These are phyloP conservation scores for Cytospora leucostoma DNA, from an alignment of 2,329 filamentous ascomycete species.

Conservation along the genomic window DNA sequence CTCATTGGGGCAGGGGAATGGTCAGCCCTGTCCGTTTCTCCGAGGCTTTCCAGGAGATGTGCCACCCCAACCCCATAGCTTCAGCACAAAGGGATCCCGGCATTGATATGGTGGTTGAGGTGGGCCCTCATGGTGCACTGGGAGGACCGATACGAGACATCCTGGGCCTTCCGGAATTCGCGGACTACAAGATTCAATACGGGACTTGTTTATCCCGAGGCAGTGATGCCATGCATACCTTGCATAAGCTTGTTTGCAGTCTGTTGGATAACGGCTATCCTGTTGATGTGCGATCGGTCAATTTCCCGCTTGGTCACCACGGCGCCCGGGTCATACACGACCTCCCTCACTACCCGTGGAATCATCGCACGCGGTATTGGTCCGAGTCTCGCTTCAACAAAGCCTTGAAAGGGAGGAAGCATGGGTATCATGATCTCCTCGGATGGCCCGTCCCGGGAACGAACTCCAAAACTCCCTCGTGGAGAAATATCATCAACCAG, in stretches of 20 bases:
- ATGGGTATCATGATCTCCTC: constrained; percentile 43
- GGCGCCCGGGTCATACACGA: constrained; percentile 28
- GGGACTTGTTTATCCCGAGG: not conserved
- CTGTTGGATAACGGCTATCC: not conserved
- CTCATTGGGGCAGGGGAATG: constrained; percentile 31
- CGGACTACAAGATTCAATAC: constrained; percentile 18
- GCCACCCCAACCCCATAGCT: constrained; percentile 2
- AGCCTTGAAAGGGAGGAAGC: constrained; percentile 38
- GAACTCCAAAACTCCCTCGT: constrained; percentile 36
- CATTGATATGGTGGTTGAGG: constrained; percentile 36
- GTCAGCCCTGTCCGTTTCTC: constrained; percentile 2
- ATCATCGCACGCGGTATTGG: constrained; percentile 21
- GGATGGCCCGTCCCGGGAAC: constrained; percentile 37
- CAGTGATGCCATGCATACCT: not conserved
- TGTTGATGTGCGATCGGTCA: not conserved
- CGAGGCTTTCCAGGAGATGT: constrained; percentile 4
- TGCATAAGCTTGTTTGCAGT: not conserved
- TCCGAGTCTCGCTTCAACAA: constrained; percentile 26
- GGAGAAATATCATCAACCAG: constrained; percentile 33
- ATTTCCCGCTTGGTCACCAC: not conserved
- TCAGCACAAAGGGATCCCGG: not conserved
- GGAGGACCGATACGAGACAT: constrained; percentile 35
- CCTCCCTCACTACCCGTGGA: constrained; percentile 26
- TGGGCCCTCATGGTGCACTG: constrained; percentile 35
- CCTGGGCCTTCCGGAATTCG: no score